Percentiles rank a stretch among this genome's conserved stretches.
Conservation (phyloP, 306 rosid genomes). For the Mimosa pudica region DNA sequence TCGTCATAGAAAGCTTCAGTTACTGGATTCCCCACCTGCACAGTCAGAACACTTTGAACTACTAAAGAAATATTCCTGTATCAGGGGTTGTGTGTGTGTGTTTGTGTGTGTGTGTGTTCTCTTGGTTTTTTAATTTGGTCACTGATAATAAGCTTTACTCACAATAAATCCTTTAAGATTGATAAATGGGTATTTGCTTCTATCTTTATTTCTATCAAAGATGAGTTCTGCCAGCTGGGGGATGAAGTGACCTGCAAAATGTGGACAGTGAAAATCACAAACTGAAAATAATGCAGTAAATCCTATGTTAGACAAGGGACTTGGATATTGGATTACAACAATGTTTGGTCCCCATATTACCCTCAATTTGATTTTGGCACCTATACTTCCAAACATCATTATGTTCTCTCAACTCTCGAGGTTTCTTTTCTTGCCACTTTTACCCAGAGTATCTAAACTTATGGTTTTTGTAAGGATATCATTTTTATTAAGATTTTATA, state of each 20-base stretch:
- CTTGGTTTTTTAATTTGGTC: not conserved
- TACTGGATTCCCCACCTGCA: conserved; percentile 59
- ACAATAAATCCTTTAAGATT: conserved; percentile 63
- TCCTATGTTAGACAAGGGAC: not conserved
- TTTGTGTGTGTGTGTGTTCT: not conserved
- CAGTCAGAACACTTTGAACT: not conserved
- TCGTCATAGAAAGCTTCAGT: conserved; percentile 48
- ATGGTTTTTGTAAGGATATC: too few species aligned
- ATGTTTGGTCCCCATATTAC: too few species aligned
- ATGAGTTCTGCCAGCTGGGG: conserved; percentile 61
- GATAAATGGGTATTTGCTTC: conserved; percentile 41
- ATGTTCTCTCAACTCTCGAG: too few species aligned
- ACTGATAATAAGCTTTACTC: conserved; percentile 34
- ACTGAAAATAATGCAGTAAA: not conserved
- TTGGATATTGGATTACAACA: too few species aligned
- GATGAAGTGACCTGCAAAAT: conserved; percentile 54
- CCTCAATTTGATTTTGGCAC: too few species aligned
- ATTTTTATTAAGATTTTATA: too few species aligned
- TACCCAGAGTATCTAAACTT: too few species aligned
- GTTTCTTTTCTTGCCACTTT: too few species aligned
- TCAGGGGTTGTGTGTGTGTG: not conserved
- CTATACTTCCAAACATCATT: too few species aligned
- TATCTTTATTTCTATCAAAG: conserved; percentile 51
- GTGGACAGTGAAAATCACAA: conserved; percentile 1
- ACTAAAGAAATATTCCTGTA: not conserved